Evolutionary conservation across 2,329 filamentous ascomycete genomes (phyloP).

Genomic region (Blastomyces gilchristii): DNA sequence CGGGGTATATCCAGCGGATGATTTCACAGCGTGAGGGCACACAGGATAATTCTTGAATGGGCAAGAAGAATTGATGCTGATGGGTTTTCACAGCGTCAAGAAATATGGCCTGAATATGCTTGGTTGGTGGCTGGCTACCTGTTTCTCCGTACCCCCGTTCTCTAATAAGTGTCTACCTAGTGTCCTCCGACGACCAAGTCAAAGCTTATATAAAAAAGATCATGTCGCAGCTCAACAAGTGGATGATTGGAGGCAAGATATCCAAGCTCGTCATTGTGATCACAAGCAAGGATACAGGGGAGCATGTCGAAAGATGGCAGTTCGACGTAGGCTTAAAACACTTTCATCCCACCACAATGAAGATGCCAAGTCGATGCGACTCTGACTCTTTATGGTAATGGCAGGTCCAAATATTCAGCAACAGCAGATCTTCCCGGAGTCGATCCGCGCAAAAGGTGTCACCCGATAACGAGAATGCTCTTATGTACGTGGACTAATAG

Average conservation of each 20-base stretch:
- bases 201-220: conserved; percentile 99
- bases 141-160: not conserved
- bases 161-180: conserved; percentile 32
- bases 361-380: not conserved
- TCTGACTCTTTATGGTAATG: not conserved
- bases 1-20: conserved; percentile 78
- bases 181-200: conserved; percentile 93
- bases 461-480: conserved; percentile 60
- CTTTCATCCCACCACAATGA: not conserved
- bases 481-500: conserved; percentile 36
- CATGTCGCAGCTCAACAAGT: conserved; percentile 93
- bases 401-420: conserved; percentile 50
- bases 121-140: conserved; percentile 38
- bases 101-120: conserved; percentile 99
- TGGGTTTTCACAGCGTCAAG: conserved; percentile 54
- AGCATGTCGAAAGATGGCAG: conserved; percentile 94
- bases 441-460: conserved; percentile 34
- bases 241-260: conserved; percentile 96
- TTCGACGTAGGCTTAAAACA: conserved; percentile 59
- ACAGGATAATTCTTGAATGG: not conserved
- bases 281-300: conserved; percentile 91
- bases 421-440: conserved; percentile 40
- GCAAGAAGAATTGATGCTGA: conserved; percentile 8
- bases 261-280: conserved; percentile 95
- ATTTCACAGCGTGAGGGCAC: conserved; percentile 71